Conservation (phyloP, 2,329 filamentous ascomycete species). For the Trichoderma sp. region DNA sequence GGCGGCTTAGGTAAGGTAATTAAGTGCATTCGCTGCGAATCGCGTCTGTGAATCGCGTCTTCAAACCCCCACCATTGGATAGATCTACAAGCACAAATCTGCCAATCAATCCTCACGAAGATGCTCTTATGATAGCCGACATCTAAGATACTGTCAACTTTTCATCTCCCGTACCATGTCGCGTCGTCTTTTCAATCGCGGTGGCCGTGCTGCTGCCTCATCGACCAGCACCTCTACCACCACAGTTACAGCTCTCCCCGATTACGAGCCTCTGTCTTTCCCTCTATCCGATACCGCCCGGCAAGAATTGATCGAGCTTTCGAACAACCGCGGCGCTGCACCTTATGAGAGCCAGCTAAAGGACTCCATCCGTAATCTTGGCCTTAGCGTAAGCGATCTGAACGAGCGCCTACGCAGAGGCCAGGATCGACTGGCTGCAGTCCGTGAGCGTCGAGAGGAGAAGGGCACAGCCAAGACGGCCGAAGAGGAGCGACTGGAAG, state of each 20-base stretch:
- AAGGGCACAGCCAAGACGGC: constrained; percentile 37
- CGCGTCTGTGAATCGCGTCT: constrained; percentile 11
- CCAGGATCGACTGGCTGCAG: constrained; percentile 33
- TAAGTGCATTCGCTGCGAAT: neutral
- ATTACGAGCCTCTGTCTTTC: constrained; percentile 49
- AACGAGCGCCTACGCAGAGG: constrained; percentile 47
- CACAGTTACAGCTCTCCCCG: constrained; percentile 37
- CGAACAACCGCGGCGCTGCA: constrained; percentile 40
- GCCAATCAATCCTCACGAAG: neutral
- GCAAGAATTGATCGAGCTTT: constrained; percentile 43
- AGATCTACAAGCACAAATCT: neutral
- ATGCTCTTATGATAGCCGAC: neutral
- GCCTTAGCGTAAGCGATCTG: constrained; percentile 46
- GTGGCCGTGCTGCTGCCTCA: constrained; percentile 21
- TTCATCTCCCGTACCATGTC: constrained; percentile 29
- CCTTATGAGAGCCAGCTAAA: constrained; percentile 48
- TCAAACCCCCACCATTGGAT: constrained; percentile 11
- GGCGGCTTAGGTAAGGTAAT: neutral
- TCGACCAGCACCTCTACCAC: constrained; percentile 26
- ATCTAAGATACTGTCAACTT: neutral
- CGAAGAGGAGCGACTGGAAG: constrained; percentile 40
- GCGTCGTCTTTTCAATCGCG: constrained; percentile 33
- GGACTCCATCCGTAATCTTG: constrained; percentile 44
- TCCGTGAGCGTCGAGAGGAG: constrained; percentile 38
- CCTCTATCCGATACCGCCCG: constrained; percentile 43